phyloP scores from a whole-genome alignment of 1,284 basidiomycete genomes.

The Ustilago xerochloae region DNA sequence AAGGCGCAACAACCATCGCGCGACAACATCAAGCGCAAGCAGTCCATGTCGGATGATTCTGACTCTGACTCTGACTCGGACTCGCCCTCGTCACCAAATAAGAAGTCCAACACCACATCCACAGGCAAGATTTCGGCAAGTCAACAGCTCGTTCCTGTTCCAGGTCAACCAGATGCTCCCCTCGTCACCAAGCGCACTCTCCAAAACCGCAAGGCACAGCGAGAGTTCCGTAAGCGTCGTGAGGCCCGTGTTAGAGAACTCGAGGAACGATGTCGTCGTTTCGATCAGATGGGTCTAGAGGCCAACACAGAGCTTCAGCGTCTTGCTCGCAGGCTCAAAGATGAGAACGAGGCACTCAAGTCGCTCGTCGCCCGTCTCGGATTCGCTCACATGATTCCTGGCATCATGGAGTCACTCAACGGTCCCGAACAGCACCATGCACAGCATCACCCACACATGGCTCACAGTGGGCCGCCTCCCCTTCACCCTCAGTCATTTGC shows the following conservation, averaged over 20 bases:
- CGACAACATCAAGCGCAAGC: constrained; percentile 30
- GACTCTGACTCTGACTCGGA: constrained; percentile 27
- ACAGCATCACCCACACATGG: constrained; percentile 19
- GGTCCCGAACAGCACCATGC: constrained; percentile 29
- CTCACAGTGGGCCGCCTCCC: constrained; percentile 19
- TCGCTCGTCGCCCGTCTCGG: constrained; percentile 58
- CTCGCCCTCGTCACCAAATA: constrained; percentile 12
- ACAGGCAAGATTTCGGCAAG: constrained; percentile 36
- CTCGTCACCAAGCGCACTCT: constrained; percentile 61
- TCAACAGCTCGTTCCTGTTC: constrained; percentile 51
- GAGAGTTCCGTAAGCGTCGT: constrained; percentile 63
- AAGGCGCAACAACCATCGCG: constrained; percentile 13
- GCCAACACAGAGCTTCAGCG: constrained; percentile 62
- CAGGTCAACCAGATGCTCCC: constrained; percentile 49
- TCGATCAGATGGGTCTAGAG: constrained; percentile 63
- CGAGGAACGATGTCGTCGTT: constrained; percentile 61
- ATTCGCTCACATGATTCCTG: constrained; percentile 54
- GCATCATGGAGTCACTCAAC: constrained; percentile 46
- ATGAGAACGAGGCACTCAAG: constrained; percentile 63
- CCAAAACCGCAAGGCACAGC: constrained; percentile 62
- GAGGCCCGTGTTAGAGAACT: constrained; percentile 62
- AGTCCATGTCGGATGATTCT: constrained; percentile 25
- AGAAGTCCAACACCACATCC: constrained; percentile 16
- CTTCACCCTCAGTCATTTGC: constrained; percentile 34
- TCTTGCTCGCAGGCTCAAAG: constrained; percentile 55